Evolutionary conservation across 2,329 filamentous ascomycete species (phyloP).

Genomic region (Ceratocystis cubensis): DNA sequence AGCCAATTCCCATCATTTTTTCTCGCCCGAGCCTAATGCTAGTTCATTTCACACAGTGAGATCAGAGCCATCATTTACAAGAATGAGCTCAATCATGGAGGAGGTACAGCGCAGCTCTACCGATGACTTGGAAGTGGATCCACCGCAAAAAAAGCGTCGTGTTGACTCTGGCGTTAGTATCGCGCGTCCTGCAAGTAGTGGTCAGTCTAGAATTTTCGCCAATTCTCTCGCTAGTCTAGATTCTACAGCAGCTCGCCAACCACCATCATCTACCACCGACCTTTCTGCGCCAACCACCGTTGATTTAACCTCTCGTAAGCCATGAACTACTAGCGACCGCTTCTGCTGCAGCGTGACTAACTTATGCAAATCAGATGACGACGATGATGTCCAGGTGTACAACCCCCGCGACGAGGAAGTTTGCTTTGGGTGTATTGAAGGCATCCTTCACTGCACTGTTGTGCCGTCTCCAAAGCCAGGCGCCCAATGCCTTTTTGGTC

Average conservation of each 20-base stretch:
- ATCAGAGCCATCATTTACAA: constrained; percentile 19
- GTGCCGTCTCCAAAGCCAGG: constrained; percentile 59
- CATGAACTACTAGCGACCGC: too few species aligned
- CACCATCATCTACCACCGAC: background rate
- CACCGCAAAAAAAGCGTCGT: constrained; percentile 16
- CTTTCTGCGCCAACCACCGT: constrained; percentile 34
- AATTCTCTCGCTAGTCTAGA: background rate
- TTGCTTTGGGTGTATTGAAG: constrained; percentile 67
- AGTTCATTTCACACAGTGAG: constrained; percentile 17
- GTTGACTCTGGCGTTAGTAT: constrained; percentile 15
- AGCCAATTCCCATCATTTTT: constrained; percentile 3
- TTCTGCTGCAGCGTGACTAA: constrained; percentile 26
- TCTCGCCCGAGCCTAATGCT: constrained; percentile 5
- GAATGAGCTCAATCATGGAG: constrained; percentile 16
- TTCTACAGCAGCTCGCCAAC: background rate
- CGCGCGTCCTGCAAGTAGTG: constrained; percentile 12
- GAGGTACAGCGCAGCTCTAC: constrained; percentile 3
- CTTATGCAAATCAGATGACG: constrained; percentile 35
- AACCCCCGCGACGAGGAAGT: constrained; percentile 57
- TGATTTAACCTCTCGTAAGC: constrained; percentile 44
- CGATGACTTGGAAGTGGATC: constrained; percentile 17
- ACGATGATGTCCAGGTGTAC: constrained; percentile 44
- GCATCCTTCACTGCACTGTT: constrained; percentile 51
- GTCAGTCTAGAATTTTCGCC: background rate
- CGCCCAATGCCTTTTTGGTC: constrained; percentile 44